A percentile compares a stretch with the other conserved stretches of the same genome.
Conservation (phyloP, 2,329 filamentous ascomycete genomes). For the Fusarium dimerum region DNA sequence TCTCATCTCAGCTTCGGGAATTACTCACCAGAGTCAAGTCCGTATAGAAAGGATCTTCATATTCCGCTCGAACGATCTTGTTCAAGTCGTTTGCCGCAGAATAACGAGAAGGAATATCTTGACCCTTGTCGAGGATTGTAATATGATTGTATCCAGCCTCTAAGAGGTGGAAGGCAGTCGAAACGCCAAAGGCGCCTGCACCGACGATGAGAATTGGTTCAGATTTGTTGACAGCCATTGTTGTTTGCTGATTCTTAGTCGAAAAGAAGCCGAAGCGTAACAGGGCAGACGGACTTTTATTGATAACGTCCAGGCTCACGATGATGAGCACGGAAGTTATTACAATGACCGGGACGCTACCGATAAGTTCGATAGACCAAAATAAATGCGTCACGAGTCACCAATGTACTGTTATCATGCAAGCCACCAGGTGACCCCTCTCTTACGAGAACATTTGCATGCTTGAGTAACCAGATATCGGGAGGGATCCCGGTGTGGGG, state of each 20-base stretch:
- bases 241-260: not conserved
- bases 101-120: conserved; percentile 41
- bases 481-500: not conserved
- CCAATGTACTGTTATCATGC: not conserved
- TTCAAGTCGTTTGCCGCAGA: conserved; percentile 63
- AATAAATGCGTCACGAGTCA: not conserved
- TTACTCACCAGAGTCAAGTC: conserved; percentile 50
- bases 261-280: not conserved
- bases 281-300: not conserved
- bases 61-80: conserved; percentile 62
- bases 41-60: conserved; percentile 58
- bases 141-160: conserved; percentile 46
- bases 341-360: not conserved
- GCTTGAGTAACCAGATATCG: not conserved
- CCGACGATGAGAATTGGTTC: conserved; percentile 42
- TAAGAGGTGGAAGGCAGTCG: conserved; percentile 49
- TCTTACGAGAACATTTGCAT: not conserved
- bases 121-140: conserved; percentile 47
- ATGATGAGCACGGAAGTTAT: not conserved
- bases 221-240: conserved; percentile 22
- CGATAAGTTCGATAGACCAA: not conserved
- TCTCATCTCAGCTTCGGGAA: not conserved
- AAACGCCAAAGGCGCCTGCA: conserved; percentile 52
- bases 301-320: not conserved
- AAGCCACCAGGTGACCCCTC: not conserved